These are phyloP conservation scores for Aspergillus tanneri DNA, from an alignment of 2,329 filamentous ascomycete genomes.

Conservation along the genomic window DNA sequence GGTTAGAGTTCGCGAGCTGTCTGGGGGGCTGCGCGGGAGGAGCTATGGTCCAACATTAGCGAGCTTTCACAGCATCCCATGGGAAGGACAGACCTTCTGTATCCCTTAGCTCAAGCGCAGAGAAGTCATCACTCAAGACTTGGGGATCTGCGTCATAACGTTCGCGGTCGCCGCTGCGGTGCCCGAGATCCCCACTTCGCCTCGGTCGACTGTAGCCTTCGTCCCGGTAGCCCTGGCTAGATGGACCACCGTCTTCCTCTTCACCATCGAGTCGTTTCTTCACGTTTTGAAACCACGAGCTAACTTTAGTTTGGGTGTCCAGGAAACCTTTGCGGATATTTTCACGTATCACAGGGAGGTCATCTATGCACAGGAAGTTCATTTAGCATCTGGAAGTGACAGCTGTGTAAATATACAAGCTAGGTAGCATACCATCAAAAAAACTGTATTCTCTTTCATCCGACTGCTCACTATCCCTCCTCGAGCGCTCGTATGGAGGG, in stretches of 20 bases:
- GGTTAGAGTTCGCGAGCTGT: conserved; percentile 70
- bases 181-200: conserved; percentile 60
- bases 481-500: conserved; percentile 45
- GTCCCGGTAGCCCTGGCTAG: conserved; percentile 31
- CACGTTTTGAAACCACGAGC: conserved; percentile 84
- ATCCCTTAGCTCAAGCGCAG: conserved; percentile 62
- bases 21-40: conserved; percentile 59
- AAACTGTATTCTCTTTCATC: conserved; percentile 82
- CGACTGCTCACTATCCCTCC: conserved; percentile 56
- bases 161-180: conserved; percentile 81
- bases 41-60: conserved; percentile 36
- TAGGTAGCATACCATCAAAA: conserved; percentile 62
- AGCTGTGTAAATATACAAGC: not conserved
- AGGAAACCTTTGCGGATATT: conserved; percentile 92
- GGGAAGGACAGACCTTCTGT: conserved; percentile 51
- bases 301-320: conserved; percentile 90
- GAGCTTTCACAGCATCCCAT: not conserved
- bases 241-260: conserved; percentile 62
- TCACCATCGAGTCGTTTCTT: conserved; percentile 94
- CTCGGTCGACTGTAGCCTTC: conserved; percentile 51
- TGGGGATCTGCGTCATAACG: conserved; percentile 94
- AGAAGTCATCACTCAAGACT: conserved; percentile 86
- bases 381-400: not conserved
- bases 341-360: conserved; percentile 87
- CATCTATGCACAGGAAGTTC: conserved; percentile 57